Base-by-base conservation (phyloP, 1,284 basidiomycete genomes). In the Cutaneotrichosporon sp. region DNA sequence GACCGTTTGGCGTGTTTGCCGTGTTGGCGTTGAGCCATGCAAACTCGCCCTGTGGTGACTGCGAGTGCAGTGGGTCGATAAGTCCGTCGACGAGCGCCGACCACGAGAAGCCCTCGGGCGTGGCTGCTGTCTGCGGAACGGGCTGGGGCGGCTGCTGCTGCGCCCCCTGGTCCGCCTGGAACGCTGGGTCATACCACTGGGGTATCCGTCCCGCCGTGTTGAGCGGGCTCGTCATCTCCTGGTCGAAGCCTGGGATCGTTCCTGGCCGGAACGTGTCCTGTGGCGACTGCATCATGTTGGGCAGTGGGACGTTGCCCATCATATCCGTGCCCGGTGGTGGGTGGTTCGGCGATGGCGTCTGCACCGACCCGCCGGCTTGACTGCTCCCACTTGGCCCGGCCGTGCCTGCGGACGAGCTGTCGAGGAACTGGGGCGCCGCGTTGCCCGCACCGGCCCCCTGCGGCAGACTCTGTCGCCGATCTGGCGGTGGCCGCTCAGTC, bases 11-110 rank as follows among this genome's bases (percentile, higher is more conserved):
- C 24, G 55, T 61, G 47, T 25, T 34, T 24, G 60, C 36, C 2
- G 52, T 18, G 34, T 49, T 56, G 8, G 47, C 47, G n/a, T 50
- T 47, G 31, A 65, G 43, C 64, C 64, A 65, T 1, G 64, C 54
- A 52, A 62, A 62, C 43, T 65, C 64, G 22, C 38, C 34, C 34
- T n/a, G 33, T 36, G 50, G 57, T 36, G 59, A 53, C 49, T 42
- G 49, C 13, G 36, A 18, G 18, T 49, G 31, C 43, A 58, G 6
- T 14, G 60, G 60, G 6, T 63, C 56, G 18, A 66, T 45, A 53
- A 66, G 62, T 18, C 64, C 64, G 25, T 66, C 64, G 38, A 66
- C 64, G 25, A 66, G 61, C 5, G 60, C 61, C 20, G 58, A 60
- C 64, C 64, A 66, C 31, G 64, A 60, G 13, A 66, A 63, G 9